Base-by-base conservation (phyloP, 2,329 filamentous ascomycete species). In the Torrubiellomyces zombiae region DNA sequence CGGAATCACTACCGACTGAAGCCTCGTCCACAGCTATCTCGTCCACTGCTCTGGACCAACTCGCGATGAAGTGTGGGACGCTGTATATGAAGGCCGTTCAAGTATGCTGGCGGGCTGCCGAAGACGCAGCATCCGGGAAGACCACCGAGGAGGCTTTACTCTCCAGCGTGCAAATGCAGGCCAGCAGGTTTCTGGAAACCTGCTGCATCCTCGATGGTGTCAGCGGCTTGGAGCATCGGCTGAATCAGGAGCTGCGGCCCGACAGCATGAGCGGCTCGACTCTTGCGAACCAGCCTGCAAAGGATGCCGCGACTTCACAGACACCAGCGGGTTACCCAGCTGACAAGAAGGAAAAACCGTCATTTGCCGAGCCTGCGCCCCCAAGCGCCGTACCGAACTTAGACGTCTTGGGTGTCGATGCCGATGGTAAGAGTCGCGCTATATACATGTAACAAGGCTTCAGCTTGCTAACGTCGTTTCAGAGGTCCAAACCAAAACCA, bases 61-160 rank as follows among this genome's bases (percentile, higher is more conserved):
- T 82, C 2, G 63, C 71, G 0, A 65, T 69, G 4, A 67, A 69
- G 41, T 83, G 78, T 36, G 77, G 78, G 9, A 76, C 69, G 6
- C 58, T 77, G 0, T 86, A 82, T 46, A 75, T 72, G 63, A 75
- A 73, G 40, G 77, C 75, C 1, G 76, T 81, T 2, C 66, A 77
- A 40, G 61, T 67, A 3, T 83, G 77, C 38, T 73, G 76, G 58
- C 60, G 60, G 29, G 72, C 75, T n/a, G 70, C 75, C 3, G 75
- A 82, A 24, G 58, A 67, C 19, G 66, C 71, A 29, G 47, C 69
- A 6, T 47, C 53, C 0, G 63, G 60, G 2, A 46, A 48, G 16
- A 44, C 45, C 0, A 50, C 53, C 4, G 55, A 56, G 3, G 67
- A 71, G 26, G 52, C 61, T 11, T 52, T 72, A 15, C 49, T 64